Conservation (phyloP, 768 basidiomycete genomes). For the Suillus clintonianus region DNA sequence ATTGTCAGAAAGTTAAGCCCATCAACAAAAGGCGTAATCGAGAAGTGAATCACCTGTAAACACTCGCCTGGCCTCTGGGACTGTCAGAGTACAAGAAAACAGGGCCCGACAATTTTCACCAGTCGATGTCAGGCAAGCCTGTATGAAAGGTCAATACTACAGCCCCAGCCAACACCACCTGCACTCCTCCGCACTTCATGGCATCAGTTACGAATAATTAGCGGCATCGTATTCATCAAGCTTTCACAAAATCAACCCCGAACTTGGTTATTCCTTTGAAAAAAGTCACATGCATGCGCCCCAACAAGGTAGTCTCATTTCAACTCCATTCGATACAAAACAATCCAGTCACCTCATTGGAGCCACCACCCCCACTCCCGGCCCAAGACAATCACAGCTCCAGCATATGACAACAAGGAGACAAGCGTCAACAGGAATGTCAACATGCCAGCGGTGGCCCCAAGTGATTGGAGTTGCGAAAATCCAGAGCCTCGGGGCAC, state of each 20-base stretch:
- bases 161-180: no score
- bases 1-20: not conserved
- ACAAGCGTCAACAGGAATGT: not conserved
- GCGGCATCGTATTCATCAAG: not conserved
- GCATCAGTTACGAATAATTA: not conserved
- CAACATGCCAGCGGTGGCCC: not conserved
- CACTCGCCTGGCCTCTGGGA: not conserved
- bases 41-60: not conserved
- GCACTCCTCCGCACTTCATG: not conserved
- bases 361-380: not conserved
- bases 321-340: not conserved
- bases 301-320: not conserved
- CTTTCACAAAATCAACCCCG: not conserved
- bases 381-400: not conserved
- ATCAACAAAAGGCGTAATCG: not conserved
- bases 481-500: conserved; percentile 5
- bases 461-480: conserved; percentile 5
- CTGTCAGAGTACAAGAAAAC: not conserved
- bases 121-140: no score
- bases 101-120: no score
- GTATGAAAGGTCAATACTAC: no score
- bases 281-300: not conserved
- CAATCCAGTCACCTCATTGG: not conserved
- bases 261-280: not conserved
- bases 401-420: not conserved